Percentiles rank a stretch among this genome's conserved stretches.
These are phyloP conservation scores for Wickerhamomyces bovis DNA, from an alignment of 805 yeast genomes.

Conservation along the genomic window DNA sequence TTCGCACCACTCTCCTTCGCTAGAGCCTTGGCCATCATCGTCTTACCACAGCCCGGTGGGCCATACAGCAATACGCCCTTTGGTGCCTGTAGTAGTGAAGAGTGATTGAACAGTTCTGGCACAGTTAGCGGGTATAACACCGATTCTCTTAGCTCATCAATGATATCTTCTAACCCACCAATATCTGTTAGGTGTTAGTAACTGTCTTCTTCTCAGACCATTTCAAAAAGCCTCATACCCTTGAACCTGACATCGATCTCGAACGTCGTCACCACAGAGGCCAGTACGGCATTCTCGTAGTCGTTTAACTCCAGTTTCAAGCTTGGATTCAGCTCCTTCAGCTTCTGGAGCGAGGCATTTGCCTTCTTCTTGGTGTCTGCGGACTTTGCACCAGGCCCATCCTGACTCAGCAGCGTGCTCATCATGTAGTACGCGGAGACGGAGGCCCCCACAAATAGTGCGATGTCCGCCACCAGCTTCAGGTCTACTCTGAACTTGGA, in stretches of 20 bases:
- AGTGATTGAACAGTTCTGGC: slow-evolving; percentile 69
- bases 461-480: slow-evolving; percentile 38
- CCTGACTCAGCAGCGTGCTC: slow-evolving; percentile 35
- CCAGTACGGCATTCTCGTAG: slow-evolving; percentile 74
- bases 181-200: slow-evolving; percentile 40
- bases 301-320: slow-evolving; percentile 48
- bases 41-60: slow-evolving; percentile 98
- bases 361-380: slow-evolving; percentile 60
- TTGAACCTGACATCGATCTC: slow-evolving; percentile 72
- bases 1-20: slow-evolving; percentile 91
- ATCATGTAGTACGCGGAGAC: slow-evolving; percentile 63
- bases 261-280: slow-evolving; percentile 75
- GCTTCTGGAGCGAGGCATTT: slow-evolving; percentile 46
- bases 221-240: slow-evolving; percentile 12
- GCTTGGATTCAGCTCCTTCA: slow-evolving; percentile 55
- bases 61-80: slow-evolving; percentile 91
- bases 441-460: slow-evolving; percentile 55
- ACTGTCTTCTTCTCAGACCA: neutral
- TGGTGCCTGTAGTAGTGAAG: slow-evolving; percentile 80
- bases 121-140: slow-evolving; percentile 79
- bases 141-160: slow-evolving; percentile 81
- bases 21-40: slow-evolving; percentile 93
- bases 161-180: slow-evolving; percentile 81
- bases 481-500: slow-evolving; percentile 30
- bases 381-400: slow-evolving; percentile 42